phyloP scores from a whole-genome alignment of 1,284 basidiomycete species.

The Cryptococcus wingfieldii region DNA sequence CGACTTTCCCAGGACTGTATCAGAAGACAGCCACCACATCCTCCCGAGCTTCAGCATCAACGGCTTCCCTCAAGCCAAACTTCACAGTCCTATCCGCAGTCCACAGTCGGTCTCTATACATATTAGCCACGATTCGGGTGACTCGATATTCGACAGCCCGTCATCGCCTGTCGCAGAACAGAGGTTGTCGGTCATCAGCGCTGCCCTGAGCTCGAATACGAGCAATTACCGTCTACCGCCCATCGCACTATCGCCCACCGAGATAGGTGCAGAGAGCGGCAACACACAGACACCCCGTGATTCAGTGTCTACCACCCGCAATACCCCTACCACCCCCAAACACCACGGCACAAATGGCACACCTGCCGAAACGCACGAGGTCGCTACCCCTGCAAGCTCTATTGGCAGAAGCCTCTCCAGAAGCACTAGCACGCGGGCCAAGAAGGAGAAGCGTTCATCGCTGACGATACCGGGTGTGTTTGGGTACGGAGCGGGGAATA shows the following conservation, averaged over 20 bases:
- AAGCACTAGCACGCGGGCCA: background rate
- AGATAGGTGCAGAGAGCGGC: background rate
- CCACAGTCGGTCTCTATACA: background rate
- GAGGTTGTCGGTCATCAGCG: too few relatives aligned
- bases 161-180: too few relatives aligned
- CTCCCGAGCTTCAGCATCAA: background rate
- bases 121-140: background rate
- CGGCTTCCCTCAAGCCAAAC: background rate
- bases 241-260: background rate
- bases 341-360: background rate
- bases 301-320: background rate
- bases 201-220: too few relatives aligned
- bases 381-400: background rate
- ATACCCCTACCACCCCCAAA: background rate
- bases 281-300: background rate
- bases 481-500: background rate
- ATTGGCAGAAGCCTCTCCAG: background rate
- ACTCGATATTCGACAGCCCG: too few relatives aligned
- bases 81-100: background rate
- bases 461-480: background rate
- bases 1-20: slow-evolving; percentile 14
- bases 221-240: background rate
- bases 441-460: background rate
- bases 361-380: too few relatives aligned
- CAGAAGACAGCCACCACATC: too few relatives aligned